Base-by-base conservation (phyloP, 2,329 filamentous ascomycete species). In the Penicillium sumatraense region DNA sequence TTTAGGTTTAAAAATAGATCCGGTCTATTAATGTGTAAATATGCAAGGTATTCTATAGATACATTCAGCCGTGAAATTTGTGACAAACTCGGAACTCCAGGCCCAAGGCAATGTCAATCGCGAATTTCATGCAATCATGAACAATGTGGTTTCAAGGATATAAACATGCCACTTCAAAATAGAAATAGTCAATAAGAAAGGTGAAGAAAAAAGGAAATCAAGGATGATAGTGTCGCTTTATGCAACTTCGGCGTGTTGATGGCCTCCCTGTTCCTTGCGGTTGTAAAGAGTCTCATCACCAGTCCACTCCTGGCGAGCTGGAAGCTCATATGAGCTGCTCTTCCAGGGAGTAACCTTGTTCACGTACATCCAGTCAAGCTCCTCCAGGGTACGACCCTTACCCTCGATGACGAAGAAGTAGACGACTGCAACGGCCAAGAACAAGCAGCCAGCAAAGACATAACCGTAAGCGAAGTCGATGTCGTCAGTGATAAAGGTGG, bases 321-420 rank as follows among this genome's bases (percentile, higher is more conserved):
- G 75, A 50, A 64, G 64, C 63, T 68, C 66, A 26, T 61, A 88
- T 50, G 79, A 74, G 53, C 75, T 73, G 67, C 84, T 87, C 76
- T 84, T 80, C 73, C 81, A 82, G 0, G 87, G 86, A 56, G 74
- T 81, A 14, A 89, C 83, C 10, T 75, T 75, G 58, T 86, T 79
- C 21, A 89, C 79, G 60, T 90, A 90, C 86, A 89, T 89, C 49
- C 83, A 86, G 63, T 92, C 89, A 49, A 91, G 88, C 68, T 91
- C 88, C 73, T 91, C 89, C 1, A 92, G 77, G 0, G 84, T 86
- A 8, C 87, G 82, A 44, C 86, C 88, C 66, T 89, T 86, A 38
- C 83, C 85, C 67, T 92, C 89, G 46, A 89, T 85, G n/a, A 91
- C 82, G 69, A 90, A 90, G 74, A 91, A 89, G 76, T 88, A 92